A percentile compares a stretch with the other conserved stretches of the same genome.
phyloP scores from a whole-genome alignment of 2,329 filamentous ascomycete genomes.

The Chaetomium strumarium region DNA sequence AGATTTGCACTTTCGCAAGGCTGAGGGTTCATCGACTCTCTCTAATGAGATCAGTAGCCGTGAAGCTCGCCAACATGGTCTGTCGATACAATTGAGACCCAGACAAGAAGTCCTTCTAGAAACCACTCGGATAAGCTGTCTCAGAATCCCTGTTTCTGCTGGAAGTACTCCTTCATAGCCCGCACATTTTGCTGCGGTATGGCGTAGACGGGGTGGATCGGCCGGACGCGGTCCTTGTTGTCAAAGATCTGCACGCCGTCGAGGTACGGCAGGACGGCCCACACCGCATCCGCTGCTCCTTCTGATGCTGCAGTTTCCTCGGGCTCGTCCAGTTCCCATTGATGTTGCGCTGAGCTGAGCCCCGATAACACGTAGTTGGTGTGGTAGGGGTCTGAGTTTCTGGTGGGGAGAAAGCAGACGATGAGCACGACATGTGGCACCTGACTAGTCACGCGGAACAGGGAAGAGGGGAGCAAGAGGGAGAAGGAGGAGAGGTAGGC shows the following conservation, averaged over 20 bases:
- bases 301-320: constrained; percentile 27
- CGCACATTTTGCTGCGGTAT: constrained; percentile 67
- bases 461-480: constrained; percentile 4
- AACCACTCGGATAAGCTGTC: not conserved
- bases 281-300: constrained; percentile 25
- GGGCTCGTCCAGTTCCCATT: constrained; percentile 44
- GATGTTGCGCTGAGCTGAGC: constrained; percentile 74
- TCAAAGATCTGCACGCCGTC: constrained; percentile 60
- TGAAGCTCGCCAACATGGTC: too few species aligned
- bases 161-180: constrained; percentile 59
- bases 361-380: constrained; percentile 87
- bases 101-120: too few species aligned
- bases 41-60: too few species aligned
- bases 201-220: constrained; percentile 79
- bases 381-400: constrained; percentile 81
- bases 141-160: constrained; percentile 50
- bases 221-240: constrained; percentile 60
- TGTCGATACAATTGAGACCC: too few species aligned
- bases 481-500: not conserved
- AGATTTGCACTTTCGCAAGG: too few species aligned
- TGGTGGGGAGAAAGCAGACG: constrained; percentile 30
- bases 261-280: constrained; percentile 43
- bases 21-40: too few species aligned
- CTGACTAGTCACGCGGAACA: constrained; percentile 9
- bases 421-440: not conserved